These are phyloP conservation scores for Euphorbia schlechtendalii DNA, from an alignment of 441 rosid species.

Conservation along the genomic window DNA sequence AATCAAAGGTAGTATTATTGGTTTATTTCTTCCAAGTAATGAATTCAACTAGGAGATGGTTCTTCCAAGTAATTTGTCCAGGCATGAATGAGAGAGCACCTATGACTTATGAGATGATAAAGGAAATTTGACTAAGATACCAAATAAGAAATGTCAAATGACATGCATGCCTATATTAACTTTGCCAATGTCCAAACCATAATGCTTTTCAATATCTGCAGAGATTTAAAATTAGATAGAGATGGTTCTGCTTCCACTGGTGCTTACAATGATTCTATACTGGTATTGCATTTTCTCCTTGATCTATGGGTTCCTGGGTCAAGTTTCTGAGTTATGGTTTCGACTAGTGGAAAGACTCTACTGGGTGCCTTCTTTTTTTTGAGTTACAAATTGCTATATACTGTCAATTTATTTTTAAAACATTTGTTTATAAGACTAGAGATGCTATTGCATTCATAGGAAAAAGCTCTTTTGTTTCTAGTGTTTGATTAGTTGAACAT, in stretches of 20 bases:
- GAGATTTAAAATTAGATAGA: background rate
- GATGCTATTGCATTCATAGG: background rate
- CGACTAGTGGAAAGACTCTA: conserved; percentile 1
- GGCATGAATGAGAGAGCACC: too few relatives aligned
- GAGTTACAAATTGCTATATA: conserved; percentile 1
- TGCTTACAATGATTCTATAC: background rate
- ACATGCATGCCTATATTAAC: too few relatives aligned
- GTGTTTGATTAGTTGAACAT: background rate
- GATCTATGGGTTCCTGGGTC: background rate
- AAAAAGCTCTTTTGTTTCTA: background rate
- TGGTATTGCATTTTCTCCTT: background rate
- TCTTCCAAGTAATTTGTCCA: too few relatives aligned
- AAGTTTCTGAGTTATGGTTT: background rate
- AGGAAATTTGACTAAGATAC: too few relatives aligned
- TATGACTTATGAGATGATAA: too few relatives aligned
- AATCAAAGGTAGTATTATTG: background rate
- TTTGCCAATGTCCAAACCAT: too few relatives aligned
- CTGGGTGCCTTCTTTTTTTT: background rate
- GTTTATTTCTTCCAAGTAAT: background rate
- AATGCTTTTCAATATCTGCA: too few relatives aligned
- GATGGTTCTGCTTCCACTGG: background rate
- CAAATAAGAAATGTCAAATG: too few relatives aligned
- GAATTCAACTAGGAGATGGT: too few relatives aligned
- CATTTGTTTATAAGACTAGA: background rate
- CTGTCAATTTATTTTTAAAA: background rate